Evolutionary conservation across 139 green algal genomes (phyloP).

Genomic region (Picochlorum sp.): DNA sequence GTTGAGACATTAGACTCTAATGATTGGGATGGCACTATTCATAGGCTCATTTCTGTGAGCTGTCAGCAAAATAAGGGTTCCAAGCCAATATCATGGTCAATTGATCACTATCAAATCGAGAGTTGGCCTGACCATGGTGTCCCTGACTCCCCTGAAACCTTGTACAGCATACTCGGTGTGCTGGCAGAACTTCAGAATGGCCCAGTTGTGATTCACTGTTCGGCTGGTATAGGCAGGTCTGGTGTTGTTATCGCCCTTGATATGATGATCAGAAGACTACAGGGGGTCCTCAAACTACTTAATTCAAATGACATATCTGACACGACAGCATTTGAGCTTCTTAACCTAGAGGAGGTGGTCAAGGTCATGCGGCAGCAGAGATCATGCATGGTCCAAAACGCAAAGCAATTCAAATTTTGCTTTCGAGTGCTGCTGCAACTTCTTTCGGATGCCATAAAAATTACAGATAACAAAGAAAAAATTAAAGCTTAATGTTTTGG

Average conservation of each 20-base stretch:
- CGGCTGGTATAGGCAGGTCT: conserved; percentile 75
- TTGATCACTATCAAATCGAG: conserved; percentile 28
- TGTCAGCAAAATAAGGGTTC: background rate
- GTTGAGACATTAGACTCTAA: background rate
- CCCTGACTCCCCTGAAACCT: conserved; percentile 21
- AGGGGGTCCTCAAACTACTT: background rate
- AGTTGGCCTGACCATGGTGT: conserved; percentile 63
- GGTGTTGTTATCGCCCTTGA: conserved; percentile 78
- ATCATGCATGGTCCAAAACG: conserved; percentile 81
- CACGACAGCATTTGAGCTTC: background rate
- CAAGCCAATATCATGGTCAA: too few relatives aligned
- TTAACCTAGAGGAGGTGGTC: conserved; percentile 56
- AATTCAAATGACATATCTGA: background rate
- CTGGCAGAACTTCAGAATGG: conserved; percentile 8
- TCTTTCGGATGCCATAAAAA: background rate
- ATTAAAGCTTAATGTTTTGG: too few relatives aligned
- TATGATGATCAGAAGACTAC: conserved; percentile 49
- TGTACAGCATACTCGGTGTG: conserved; percentile 28
- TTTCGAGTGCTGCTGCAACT: conserved; percentile 42
- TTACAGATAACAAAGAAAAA: too few relatives aligned
- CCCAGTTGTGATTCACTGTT: conserved; percentile 52
- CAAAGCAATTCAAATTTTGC: conserved; percentile 69
- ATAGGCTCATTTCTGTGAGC: background rate
- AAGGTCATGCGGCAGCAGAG: conserved; percentile 56
- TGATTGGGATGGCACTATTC: background rate